Evolutionary conservation across 2,329 filamentous ascomycete species (phyloP).

Genomic region (Colletotrichum lupini): DNA sequence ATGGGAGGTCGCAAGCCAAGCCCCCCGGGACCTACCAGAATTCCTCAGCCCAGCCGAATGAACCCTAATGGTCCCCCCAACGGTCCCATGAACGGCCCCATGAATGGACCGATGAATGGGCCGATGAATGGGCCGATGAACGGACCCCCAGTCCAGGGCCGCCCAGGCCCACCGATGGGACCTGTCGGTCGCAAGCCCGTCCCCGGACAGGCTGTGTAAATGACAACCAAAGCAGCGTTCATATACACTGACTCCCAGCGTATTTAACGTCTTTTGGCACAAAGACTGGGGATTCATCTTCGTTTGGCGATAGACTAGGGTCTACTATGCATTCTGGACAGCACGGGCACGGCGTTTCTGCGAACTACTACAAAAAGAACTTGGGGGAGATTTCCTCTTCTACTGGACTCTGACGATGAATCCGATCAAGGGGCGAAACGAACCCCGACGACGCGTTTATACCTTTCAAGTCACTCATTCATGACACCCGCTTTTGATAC

Average conservation of each 20-base stretch:
- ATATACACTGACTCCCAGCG: conserved; percentile 20
- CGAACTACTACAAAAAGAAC: conserved; percentile 25
- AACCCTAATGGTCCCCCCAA: conserved; percentile 46
- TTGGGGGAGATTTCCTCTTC: neutral
- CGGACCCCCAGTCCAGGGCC: conserved; percentile 39
- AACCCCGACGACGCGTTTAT: conserved; percentile 26
- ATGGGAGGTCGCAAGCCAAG: conserved; percentile 51
- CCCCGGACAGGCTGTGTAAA: conserved; percentile 50
- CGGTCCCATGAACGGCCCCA: neutral
- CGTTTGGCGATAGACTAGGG: conserved; percentile 36
- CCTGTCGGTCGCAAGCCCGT: conserved; percentile 66
- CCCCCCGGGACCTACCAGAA: conserved; percentile 57
- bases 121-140: conserved; percentile 25
- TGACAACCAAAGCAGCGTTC: conserved; percentile 1
- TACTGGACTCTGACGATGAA: conserved; percentile 26
- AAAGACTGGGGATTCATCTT: conserved; percentile 32
- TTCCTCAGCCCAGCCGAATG: conserved; percentile 54
- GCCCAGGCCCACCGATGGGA: conserved; percentile 44
- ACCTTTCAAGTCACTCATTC: conserved; percentile 38
- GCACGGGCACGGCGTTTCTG: conserved; percentile 35
- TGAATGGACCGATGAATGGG: conserved; percentile 14
- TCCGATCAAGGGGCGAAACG: conserved; percentile 24
- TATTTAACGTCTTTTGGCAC: conserved; percentile 32
- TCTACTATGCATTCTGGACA: conserved; percentile 36
- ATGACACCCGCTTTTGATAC: conserved; percentile 38